phyloP scores from a whole-genome alignment of 495 filamentous ascomycete genomes.

The Glonium stellatum region DNA sequence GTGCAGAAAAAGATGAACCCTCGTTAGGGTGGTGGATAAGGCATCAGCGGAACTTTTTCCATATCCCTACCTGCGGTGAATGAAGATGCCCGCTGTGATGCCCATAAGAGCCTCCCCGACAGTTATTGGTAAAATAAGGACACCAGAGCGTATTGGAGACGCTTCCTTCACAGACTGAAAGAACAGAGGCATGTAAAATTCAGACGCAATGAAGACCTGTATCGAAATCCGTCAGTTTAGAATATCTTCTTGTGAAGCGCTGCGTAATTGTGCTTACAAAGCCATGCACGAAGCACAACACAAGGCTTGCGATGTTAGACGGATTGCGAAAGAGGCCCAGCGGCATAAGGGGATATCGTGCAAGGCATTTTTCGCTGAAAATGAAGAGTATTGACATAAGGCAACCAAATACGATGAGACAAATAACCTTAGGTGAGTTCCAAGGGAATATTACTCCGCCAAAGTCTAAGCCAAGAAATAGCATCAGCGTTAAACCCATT shows the following conservation, averaged over 20 bases:
- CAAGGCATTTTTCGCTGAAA: conserved; percentile 32
- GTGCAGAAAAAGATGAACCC: too few relatives aligned
- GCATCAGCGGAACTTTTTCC: neutral
- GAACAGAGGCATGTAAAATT: conserved; percentile 55
- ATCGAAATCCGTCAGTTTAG: neutral
- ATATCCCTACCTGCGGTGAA: conserved; percentile 41
- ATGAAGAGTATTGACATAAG: conserved; percentile 33
- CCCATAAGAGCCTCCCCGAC: conserved; percentile 45
- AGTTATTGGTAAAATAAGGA: conserved; percentile 48
- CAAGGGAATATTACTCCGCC: conserved; percentile 36
- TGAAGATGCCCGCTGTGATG: conserved; percentile 46
- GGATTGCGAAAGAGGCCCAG: conserved; percentile 28
- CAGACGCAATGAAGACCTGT: conserved; percentile 42
- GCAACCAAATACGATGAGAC: conserved; percentile 35
- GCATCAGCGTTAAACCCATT: conserved; percentile 33
- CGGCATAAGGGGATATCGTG: conserved; percentile 36
- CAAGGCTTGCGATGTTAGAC: conserved; percentile 36
- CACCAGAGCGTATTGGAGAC: conserved; percentile 47
- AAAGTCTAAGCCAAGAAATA: conserved; percentile 37
- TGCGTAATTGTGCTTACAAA: conserved; percentile 38
- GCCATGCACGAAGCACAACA: conserved; percentile 41
- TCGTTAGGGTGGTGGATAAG: neutral
- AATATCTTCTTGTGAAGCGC: neutral
- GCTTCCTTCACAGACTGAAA: conserved; percentile 49
- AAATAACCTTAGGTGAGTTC: conserved; percentile 35